A percentile compares a stretch with the other conserved stretches of the same genome.
Conservation (phyloP, 148 eudicot species). For the Euryodendron excelsum region DNA sequence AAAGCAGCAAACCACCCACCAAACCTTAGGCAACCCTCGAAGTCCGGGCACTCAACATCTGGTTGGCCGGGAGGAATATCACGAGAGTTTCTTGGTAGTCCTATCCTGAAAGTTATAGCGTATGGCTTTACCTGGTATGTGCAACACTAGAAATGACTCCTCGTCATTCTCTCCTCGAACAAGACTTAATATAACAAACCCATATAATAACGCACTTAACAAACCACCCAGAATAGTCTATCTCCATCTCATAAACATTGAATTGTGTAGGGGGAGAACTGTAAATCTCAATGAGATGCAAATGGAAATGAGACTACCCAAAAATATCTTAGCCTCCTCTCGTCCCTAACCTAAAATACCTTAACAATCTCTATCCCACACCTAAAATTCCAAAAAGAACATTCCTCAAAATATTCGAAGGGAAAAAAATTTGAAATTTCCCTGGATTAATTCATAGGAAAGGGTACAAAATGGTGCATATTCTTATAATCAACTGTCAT, state of each 20-base stretch:
- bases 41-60: not conserved
- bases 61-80: not conserved
- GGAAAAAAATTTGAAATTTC: no score
- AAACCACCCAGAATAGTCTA: slow-evolving; percentile 26
- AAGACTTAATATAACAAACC: not conserved
- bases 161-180: slow-evolving; percentile 10
- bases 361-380: no score
- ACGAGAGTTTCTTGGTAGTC: not conserved
- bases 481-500: no score
- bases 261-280: not conserved
- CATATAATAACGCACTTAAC: slow-evolving; percentile 20
- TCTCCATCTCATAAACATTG: slow-evolving; percentile 21
- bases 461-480: no score
- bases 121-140: not conserved
- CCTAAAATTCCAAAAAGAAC: no score
- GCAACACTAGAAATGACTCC: slow-evolving; percentile 21
- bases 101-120: slow-evolving; percentile 13
- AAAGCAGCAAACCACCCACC: not conserved
- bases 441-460: no score
- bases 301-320: no score
- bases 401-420: no score
- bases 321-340: no score
- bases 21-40: not conserved
- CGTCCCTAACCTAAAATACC: no score
- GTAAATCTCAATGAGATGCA: slow-evolving; percentile 9